Evolutionary conservation across 768 basidiomycete genomes (phyloP).

Genomic region (Sistotremastrum niveocremeum): DNA sequence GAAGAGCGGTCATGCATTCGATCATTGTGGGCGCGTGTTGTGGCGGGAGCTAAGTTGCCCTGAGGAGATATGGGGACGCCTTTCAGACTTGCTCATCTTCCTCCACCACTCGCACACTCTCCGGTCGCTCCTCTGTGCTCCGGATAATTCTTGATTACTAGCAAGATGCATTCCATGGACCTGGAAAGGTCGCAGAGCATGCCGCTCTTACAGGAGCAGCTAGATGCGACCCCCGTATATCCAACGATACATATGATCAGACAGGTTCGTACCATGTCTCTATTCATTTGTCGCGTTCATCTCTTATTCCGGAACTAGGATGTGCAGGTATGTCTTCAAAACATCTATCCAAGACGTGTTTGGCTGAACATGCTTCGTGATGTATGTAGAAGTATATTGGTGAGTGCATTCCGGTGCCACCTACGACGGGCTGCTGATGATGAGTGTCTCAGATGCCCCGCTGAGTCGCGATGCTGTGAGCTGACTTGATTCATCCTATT

Average conservation of each 20-base stretch:
- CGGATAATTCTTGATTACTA: no score
- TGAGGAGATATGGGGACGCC: no score
- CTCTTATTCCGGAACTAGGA: slow-evolving; percentile 31
- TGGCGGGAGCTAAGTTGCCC: no score
- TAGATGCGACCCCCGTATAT: slow-evolving; percentile 52
- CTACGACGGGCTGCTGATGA: slow-evolving; percentile 1
- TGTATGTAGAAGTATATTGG: slow-evolving; percentile 52
- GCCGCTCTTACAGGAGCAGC: no score
- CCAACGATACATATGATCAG: slow-evolving; percentile 73
- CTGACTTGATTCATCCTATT: slow-evolving; percentile 3
- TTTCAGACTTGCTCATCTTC: no score
- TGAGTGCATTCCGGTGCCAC: slow-evolving; percentile 15
- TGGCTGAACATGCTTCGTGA: slow-evolving; percentile 1
- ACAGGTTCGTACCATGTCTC: slow-evolving; percentile 27
- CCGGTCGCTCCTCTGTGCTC: no score
- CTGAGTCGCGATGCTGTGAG: slow-evolving; percentile 67
- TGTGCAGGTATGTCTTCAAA: slow-evolving; percentile 31
- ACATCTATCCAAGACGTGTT: background rate
- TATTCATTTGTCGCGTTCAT: background rate
- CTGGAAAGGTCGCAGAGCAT: no score
- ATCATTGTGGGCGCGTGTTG: no score
- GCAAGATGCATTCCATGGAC: no score
- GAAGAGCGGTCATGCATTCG: no score
- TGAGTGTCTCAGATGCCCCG: slow-evolving; percentile 54
- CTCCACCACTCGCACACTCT: no score